These are phyloP conservation scores for Passiflora organensis DNA, from an alignment of 345 rosid species.

Conservation along the genomic window DNA sequence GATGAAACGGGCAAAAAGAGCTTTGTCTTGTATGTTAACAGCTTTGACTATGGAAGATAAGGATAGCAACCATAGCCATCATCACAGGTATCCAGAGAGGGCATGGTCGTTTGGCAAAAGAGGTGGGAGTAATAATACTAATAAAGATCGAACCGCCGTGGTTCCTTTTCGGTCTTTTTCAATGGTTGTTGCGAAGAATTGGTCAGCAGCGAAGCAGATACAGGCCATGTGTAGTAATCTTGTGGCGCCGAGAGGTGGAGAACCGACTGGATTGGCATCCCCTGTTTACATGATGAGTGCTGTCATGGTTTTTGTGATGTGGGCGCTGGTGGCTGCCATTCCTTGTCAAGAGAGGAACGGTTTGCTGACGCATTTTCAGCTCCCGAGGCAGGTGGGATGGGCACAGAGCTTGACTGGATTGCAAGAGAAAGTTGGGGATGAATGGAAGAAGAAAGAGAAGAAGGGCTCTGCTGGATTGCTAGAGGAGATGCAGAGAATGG, in stretches of 20 bases:
- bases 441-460: conserved; percentile 98
- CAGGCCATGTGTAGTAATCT: conserved; percentile 78
- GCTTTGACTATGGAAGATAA: conserved; percentile 55
- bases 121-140: conserved; percentile 21
- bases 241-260: conserved; percentile 64
- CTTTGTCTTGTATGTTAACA: conserved; percentile 41
- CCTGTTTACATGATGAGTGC: conserved; percentile 69
- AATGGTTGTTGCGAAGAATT: conserved; percentile 69
- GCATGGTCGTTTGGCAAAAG: conserved; percentile 81
- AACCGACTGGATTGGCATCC: conserved; percentile 51
- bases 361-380: conserved; percentile 54
- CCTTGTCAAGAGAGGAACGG: conserved; percentile 95
- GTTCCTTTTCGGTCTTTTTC: conserved; percentile 44
- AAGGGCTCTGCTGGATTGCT: conserved; percentile 70
- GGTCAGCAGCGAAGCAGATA: conserved; percentile 96
- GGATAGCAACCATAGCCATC: conserved; percentile 26
- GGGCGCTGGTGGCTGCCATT: conserved; percentile 81
- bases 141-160: conserved; percentile 29
- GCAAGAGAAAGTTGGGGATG: conserved; percentile 84
- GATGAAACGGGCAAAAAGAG: conserved; percentile 69
- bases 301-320: conserved; percentile 65
- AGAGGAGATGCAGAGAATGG: conserved; percentile 82
- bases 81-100: conserved; percentile 48
- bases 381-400: conserved; percentile 72
- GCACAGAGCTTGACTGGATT: conserved; percentile 62